A percentile compares a stretch with the other conserved stretches of the same genome.
phyloP scores from a whole-genome alignment of 371 early-diverging fungal species.

The Mucor irregularis region DNA sequence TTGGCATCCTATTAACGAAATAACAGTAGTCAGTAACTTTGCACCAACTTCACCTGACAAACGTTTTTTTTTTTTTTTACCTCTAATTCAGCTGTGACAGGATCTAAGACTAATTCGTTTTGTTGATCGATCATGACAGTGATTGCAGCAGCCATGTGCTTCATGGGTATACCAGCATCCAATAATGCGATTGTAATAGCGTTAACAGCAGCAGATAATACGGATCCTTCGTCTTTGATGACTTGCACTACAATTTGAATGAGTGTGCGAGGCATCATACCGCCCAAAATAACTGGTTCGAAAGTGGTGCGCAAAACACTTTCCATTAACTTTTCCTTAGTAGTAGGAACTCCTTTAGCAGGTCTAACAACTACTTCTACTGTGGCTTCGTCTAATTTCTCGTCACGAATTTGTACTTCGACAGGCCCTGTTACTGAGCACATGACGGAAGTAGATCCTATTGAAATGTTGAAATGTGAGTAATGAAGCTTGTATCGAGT shows the following conservation, averaged over 20 bases:
- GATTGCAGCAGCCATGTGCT: slow-evolving; percentile 68
- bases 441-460: slow-evolving; percentile 75
- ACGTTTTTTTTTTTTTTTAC: slow-evolving; percentile 29
- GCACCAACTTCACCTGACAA: not conserved
- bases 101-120: slow-evolving; percentile 76
- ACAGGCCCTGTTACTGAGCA: slow-evolving; percentile 88
- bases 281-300: slow-evolving; percentile 73
- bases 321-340: slow-evolving; percentile 78
- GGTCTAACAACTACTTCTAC: slow-evolving; percentile 82
- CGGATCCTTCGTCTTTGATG: slow-evolving; percentile 83
- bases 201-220: slow-evolving; percentile 80
- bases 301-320: slow-evolving; percentile 66
- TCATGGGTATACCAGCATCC: slow-evolving; percentile 91
- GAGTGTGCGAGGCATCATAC: slow-evolving; percentile 87
- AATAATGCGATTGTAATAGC: slow-evolving; percentile 83
- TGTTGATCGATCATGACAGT: slow-evolving; percentile 66
- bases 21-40: not conserved
- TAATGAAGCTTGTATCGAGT: not conserved
- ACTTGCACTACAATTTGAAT: slow-evolving; percentile 86
- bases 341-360: slow-evolving; percentile 61
- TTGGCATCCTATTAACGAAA: slow-evolving; percentile 49
- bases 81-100: slow-evolving; percentile 72
- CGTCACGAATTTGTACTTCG: slow-evolving; percentile 83
- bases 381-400: slow-evolving; percentile 84
- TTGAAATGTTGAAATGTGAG: not conserved